Conservation (phyloP, 306 rosid genomes). For the Carpinus fangiana region DNA sequence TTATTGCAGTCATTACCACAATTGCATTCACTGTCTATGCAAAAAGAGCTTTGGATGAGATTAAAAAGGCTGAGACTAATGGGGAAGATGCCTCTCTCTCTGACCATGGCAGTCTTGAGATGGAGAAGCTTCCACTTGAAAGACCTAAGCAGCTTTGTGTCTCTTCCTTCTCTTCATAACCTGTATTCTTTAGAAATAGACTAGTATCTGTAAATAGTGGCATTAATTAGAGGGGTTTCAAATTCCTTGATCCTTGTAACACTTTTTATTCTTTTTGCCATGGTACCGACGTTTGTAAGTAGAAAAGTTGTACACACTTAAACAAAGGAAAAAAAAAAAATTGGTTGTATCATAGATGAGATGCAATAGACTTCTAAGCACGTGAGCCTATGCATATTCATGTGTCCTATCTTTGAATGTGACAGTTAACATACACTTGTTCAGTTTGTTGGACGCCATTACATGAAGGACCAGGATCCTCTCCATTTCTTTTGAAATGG, state of each 20-base stretch:
- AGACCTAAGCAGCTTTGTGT: constrained; percentile 37
- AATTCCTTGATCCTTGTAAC: neutral
- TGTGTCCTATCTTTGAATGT: neutral
- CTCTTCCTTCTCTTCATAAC: constrained; percentile 23
- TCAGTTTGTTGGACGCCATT: neutral
- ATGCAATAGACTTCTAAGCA: constrained; percentile 3
- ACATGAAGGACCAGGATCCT: too few species aligned
- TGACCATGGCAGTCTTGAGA: constrained; percentile 44
- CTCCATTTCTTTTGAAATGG: too few species aligned
- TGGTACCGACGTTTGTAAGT: constrained; percentile 25
- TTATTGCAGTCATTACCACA: constrained; percentile 73
- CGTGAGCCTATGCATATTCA: neutral
- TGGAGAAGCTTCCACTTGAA: constrained; percentile 64
- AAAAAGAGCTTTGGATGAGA: constrained; percentile 68
- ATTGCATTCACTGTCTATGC: constrained; percentile 86
- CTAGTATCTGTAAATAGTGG: constrained; percentile 33
- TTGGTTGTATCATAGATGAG: constrained; percentile 1
- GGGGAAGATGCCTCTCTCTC: constrained; percentile 47
- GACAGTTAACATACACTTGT: neutral
- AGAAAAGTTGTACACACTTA: neutral
- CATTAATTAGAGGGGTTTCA: constrained; percentile 23
- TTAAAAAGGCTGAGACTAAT: constrained; percentile 50
- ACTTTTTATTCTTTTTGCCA: constrained; percentile 7
- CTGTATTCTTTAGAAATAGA: neutral
- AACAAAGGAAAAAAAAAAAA: neutral